phyloP scores from a whole-genome alignment of 2,329 filamentous ascomycete species.

The Trichoderma sp. region DNA sequence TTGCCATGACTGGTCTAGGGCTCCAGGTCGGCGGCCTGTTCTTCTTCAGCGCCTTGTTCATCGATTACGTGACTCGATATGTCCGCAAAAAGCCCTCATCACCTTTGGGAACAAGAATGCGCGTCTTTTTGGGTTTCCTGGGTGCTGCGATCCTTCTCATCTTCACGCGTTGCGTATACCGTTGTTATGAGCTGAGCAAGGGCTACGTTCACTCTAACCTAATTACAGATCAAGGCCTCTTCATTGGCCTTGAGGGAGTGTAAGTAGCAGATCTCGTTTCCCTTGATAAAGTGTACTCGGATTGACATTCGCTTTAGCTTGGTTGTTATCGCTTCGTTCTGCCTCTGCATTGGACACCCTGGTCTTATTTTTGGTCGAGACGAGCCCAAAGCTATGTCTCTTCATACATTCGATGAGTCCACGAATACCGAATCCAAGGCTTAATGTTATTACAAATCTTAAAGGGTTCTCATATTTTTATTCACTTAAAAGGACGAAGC shows the following conservation, averaged over 20 bases:
- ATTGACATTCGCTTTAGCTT: conserved; percentile 29
- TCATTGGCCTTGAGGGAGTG: conserved; percentile 55
- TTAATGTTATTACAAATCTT: neutral
- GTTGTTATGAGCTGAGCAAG: conserved; percentile 62
- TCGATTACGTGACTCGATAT: conserved; percentile 48
- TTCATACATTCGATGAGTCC: neutral
- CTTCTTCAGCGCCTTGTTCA: conserved; percentile 48
- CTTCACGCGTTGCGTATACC: conserved; percentile 59
- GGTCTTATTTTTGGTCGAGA: conserved; percentile 28
- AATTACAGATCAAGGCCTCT: conserved; percentile 50
- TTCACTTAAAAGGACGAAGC: neutral
- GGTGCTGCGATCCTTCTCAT: conserved; percentile 56
- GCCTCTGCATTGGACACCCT: conserved; percentile 40
- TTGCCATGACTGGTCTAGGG: conserved; percentile 51
- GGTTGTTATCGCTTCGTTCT: conserved; percentile 36
- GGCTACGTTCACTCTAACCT: conserved; percentile 56
- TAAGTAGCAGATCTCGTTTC: conserved; percentile 26
- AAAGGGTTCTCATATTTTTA: neutral
- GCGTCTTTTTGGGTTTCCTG: conserved; percentile 52
- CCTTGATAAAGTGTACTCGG: neutral
- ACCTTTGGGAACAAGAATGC: conserved; percentile 27
- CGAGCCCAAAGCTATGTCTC: neutral
- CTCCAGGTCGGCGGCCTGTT: conserved; percentile 57
- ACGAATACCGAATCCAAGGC: neutral
- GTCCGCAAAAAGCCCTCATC: conserved; percentile 26